phyloP scores from a whole-genome alignment of 2,329 filamentous ascomycete genomes.

The Paraconiothyrium brasiliense region DNA sequence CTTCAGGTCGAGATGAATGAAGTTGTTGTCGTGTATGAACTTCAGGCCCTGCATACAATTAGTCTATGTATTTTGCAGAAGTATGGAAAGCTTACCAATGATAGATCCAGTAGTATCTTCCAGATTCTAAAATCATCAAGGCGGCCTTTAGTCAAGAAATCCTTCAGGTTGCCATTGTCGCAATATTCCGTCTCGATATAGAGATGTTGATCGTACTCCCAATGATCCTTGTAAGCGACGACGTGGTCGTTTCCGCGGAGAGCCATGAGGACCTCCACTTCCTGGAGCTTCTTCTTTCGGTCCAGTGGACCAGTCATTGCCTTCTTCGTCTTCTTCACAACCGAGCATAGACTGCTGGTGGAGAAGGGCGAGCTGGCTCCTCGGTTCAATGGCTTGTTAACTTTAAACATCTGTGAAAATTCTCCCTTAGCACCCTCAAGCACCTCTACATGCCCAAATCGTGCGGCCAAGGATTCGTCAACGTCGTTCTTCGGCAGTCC shows the following conservation, averaged over 20 bases:
- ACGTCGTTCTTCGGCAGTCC: conserved; percentile 75
- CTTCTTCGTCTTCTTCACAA: conserved; percentile 91
- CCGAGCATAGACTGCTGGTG: conserved; percentile 68
- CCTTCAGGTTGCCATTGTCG: conserved; percentile 89
- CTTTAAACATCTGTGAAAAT: conserved; percentile 91
- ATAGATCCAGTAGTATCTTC: conserved; percentile 92
- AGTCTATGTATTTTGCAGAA: conserved; percentile 21
- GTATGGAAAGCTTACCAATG: conserved; percentile 68
- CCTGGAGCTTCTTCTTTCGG: conserved; percentile 82
- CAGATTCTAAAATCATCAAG: conserved; percentile 98
- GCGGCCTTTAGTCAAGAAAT: conserved; percentile 84
- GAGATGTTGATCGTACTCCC: conserved; percentile 85
- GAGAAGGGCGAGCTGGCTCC: conserved; percentile 41
- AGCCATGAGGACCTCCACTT: conserved; percentile 81
- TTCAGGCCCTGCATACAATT: conserved; percentile 75
- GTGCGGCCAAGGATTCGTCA: conserved; percentile 75
- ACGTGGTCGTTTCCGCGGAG: conserved; percentile 85
- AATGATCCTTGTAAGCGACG: conserved; percentile 82
- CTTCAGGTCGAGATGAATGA: conserved; percentile 86
- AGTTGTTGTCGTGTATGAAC: conserved; percentile 87
- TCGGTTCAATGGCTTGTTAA: conserved; percentile 61
- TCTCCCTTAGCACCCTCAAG: conserved; percentile 81
- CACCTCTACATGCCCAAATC: conserved; percentile 80
- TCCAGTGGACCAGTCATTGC: conserved; percentile 81
- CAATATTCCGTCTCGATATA: conserved; percentile 99